Base-by-base conservation (phyloP, 2,329 filamentous ascomycete genomes). In the Fusarium luffae region DNA sequence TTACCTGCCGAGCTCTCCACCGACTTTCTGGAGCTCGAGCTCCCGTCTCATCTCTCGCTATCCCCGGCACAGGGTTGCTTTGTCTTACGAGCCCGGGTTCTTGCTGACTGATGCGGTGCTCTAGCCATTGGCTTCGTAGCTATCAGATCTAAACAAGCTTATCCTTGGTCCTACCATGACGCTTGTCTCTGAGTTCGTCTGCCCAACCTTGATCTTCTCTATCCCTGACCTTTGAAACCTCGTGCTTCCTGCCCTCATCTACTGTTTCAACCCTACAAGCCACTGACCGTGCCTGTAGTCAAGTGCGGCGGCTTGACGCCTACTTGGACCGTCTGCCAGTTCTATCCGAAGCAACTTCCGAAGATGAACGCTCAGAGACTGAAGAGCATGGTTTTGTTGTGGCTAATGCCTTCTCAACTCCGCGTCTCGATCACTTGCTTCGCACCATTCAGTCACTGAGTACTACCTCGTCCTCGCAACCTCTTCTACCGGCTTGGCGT, bases 391-490 rank as follows among this genome's bases (percentile, higher is more conserved):
- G 71, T 13, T 76, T 79, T 61, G 62, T 78, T 70, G 77, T 76
- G 41, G 75, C 82, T 42, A 80, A 80, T 54, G 82, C 82, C 46
- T 77, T 87, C 52, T 80, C 85, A 66, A 85, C 85, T 21, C 84
- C 86, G 27, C 82, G 88, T 54, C 81, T 90, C 71, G 81, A 88
- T 78, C 84, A 89, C 55, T 82, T 97, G 41, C 86, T 94, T 70
- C 83, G 82, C 60, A 87, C 94, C 57, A 88, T 93, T 74, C 90
- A 91, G 78, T 84, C 88, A 4, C 81, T 97, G 16, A 94, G 92
- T 21, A 88, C 90, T 6, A 89, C 89, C 4, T 88, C 90, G 1
- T 88, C 89, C 4, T 88, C 90, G 7, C 85, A 86, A 54, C 83
- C 88, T 32, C 81, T 92, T 9, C 81, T 94, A n/a, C 81, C 88